Evolutionary conservation across 371 early-diverging fungal genomes (phyloP).

Genomic region (Rhizopus stolonifer): DNA sequence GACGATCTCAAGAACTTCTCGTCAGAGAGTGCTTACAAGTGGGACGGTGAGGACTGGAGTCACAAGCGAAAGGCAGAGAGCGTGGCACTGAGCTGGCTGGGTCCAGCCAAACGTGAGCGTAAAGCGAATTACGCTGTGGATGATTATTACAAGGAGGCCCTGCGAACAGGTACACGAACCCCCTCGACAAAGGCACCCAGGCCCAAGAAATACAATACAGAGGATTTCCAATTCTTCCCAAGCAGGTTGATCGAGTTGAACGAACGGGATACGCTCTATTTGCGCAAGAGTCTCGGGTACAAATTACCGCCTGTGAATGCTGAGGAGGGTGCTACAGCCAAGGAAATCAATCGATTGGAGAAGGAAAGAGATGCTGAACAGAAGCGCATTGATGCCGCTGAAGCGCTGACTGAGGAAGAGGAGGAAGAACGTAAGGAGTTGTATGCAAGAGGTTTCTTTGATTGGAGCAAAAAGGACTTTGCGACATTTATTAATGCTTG

Average conservation of each 20-base stretch:
- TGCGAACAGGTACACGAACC: constrained; percentile 58
- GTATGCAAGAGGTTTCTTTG: constrained; percentile 78
- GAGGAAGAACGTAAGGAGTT: constrained; percentile 79
- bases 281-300: constrained; percentile 67
- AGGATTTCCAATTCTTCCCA: constrained; percentile 96
- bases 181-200: constrained; percentile 57
- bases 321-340: constrained; percentile 36
- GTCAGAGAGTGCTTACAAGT: constrained; percentile 82
- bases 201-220: constrained; percentile 61
- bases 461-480: constrained; percentile 96
- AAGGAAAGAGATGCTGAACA: constrained; percentile 79
- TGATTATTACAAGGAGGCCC: constrained; percentile 83
- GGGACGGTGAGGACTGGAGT: constrained; percentile 96
- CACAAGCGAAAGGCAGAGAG: constrained; percentile 56
- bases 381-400: constrained; percentile 80
- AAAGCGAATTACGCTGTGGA: constrained; percentile 87
- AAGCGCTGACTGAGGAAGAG: constrained; percentile 91
- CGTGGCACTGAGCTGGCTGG: constrained; percentile 69
- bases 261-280: constrained; percentile 74
- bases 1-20: constrained; percentile 89
- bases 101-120: constrained; percentile 88
- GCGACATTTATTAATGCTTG: constrained; percentile 84
- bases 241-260: constrained; percentile 75
- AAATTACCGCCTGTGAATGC: constrained; percentile 43
- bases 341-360: constrained; percentile 57